Conservation (phyloP, 1,139 yeast species). For the Scheffersomyces segobiensis region DNA sequence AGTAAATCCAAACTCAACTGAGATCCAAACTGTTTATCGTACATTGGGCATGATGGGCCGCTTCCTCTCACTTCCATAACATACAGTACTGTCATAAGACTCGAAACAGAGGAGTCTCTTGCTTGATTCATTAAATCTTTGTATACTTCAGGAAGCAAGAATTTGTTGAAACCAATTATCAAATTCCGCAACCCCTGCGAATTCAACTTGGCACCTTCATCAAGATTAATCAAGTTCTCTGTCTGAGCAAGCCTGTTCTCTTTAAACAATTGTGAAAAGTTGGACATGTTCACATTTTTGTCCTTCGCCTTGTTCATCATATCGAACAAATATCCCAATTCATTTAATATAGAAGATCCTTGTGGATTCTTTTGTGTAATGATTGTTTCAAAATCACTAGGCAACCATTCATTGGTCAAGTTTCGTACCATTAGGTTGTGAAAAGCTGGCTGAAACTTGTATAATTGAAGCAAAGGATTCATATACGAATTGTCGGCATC, state of each 20-base stretch:
- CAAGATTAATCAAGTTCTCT: constrained; percentile 54
- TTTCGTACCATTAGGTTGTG: constrained; percentile 63
- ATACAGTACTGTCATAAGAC: constrained; percentile 29
- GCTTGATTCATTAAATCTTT: constrained; percentile 45
- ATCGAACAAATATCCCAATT: constrained; percentile 85
- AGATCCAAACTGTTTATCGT: constrained; percentile 27
- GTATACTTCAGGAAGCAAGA: constrained; percentile 45
- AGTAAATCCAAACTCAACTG: constrained; percentile 40
- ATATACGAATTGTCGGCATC: constrained; percentile 81
- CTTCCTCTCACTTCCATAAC: constrained; percentile 46
- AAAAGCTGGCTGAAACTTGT: constrained; percentile 72
- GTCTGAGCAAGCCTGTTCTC: constrained; percentile 46
- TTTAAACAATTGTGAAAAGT: constrained; percentile 56
- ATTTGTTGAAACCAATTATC: constrained; percentile 59
- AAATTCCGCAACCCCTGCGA: constrained; percentile 38
- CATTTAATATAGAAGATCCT: constrained; percentile 64
- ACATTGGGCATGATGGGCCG: constrained; percentile 36
- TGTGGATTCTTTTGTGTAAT: constrained; percentile 31
- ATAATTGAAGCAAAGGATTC: constrained; percentile 80
- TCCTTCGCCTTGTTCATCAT: constrained; percentile 87
- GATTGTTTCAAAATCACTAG: constrained; percentile 35
- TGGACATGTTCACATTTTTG: constrained; percentile 66
- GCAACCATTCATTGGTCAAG: constrained; percentile 60
- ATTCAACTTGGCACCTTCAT: constrained; percentile 40
- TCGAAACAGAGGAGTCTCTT: constrained; percentile 17